These are phyloP conservation scores for Didymella keratinophila DNA, from an alignment of 2,329 filamentous ascomycete species.

Conservation along the genomic window DNA sequence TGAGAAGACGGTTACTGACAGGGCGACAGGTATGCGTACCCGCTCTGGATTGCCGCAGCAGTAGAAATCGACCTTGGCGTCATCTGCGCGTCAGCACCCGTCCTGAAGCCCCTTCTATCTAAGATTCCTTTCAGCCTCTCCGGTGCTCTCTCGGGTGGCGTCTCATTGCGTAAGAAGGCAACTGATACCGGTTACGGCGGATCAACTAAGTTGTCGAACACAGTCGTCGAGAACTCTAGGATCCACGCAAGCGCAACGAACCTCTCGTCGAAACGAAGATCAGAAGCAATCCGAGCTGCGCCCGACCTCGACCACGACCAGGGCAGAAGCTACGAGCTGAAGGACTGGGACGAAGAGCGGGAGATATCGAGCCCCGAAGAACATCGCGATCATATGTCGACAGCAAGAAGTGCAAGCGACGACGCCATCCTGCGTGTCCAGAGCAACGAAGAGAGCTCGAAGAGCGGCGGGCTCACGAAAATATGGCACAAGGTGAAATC, in stretches of 20 bases:
- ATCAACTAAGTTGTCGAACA: conserved; percentile 9
- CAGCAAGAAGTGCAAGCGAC: conserved; percentile 15
- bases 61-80: conserved; percentile 58
- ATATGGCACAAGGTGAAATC: conserved; percentile 28
- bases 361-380: conserved; percentile 5
- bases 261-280: conserved; percentile 24
- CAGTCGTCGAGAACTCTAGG: conserved; percentile 4
- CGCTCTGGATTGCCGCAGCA: conserved; percentile 57
- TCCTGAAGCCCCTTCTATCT: conserved; percentile 39
- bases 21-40: conserved; percentile 44
- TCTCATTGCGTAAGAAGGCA: conserved; percentile 22
- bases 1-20: background rate
- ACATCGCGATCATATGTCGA: background rate
- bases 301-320: conserved; percentile 26
- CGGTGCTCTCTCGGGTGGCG: conserved; percentile 23
- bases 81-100: conserved; percentile 46
- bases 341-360: conserved; percentile 31
- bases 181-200: conserved; percentile 7
- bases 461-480: background rate
- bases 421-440: conserved; percentile 18
- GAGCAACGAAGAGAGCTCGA: conserved; percentile 2
- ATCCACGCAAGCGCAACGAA: conserved; percentile 12
- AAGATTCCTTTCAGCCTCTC: conserved; percentile 39
- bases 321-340: conserved; percentile 35
- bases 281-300: conserved; percentile 20